A percentile compares a stretch with the other conserved stretches of the same genome.
phyloP scores from a whole-genome alignment of 1,284 basidiomycete genomes.

The Ganoderma resinaceum region DNA sequence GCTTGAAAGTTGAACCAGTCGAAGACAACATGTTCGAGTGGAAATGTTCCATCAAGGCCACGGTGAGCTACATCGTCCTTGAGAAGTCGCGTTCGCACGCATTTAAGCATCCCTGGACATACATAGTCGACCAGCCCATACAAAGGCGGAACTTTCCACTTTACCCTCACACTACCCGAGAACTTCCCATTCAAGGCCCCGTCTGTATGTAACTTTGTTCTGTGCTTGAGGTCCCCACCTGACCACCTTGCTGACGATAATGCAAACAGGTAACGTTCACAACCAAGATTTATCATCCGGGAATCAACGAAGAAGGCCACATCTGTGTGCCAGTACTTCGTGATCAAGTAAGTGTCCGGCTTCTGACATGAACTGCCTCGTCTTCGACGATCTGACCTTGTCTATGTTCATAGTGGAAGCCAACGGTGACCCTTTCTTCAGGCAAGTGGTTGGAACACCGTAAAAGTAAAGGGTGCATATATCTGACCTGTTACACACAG shows the following conservation, averaged over 20 bases:
- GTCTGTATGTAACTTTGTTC: slow-evolving; percentile 54
- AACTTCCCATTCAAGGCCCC: slow-evolving; percentile 94
- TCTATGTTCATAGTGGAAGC: slow-evolving; percentile 77
- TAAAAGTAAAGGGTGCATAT: background rate
- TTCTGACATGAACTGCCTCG: background rate
- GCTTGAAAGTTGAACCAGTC: slow-evolving; percentile 65
- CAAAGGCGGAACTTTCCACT: slow-evolving; percentile 83
- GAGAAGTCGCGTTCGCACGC: background rate
- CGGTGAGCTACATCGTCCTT: slow-evolving; percentile 54
- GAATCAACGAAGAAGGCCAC: slow-evolving; percentile 89
- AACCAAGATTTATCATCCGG: slow-evolving; percentile 93
- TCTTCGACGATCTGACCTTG: background rate
- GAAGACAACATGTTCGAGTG: slow-evolving; percentile 83
- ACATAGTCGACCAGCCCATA: slow-evolving; percentile 81
- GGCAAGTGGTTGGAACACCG: slow-evolving; percentile 49
- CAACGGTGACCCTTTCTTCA: slow-evolving; percentile 78
- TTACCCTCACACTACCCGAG: slow-evolving; percentile 72
- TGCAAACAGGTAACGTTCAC: slow-evolving; percentile 76
- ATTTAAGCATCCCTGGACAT: background rate
- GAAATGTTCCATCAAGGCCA: slow-evolving; percentile 80
- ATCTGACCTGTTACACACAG: slow-evolving; percentile 46
- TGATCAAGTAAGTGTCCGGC: slow-evolving; percentile 69
- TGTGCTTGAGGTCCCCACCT: background rate
- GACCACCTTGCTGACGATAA: too few relatives aligned
- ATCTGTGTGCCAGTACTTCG: slow-evolving; percentile 84